A percentile compares a stretch with the other conserved stretches of the same genome.
Conservation (phyloP, 257 asterid species). For the Penstemon davidsonii region DNA sequence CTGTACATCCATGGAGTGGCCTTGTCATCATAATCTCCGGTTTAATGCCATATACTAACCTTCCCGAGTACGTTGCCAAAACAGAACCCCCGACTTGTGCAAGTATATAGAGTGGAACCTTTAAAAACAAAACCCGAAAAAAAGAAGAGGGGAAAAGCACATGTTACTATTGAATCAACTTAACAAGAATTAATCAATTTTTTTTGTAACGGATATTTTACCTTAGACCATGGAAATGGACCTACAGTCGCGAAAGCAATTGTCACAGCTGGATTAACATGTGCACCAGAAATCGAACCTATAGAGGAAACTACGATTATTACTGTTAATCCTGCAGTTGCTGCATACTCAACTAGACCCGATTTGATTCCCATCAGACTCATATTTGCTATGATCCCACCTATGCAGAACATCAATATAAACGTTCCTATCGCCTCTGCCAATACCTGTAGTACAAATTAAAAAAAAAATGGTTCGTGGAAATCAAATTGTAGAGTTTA, state of each 20-base stretch:
- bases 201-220: conserved; percentile 21
- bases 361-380: conserved; percentile 45
- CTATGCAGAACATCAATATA: conserved; percentile 63
- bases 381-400: conserved; percentile 71
- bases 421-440: conserved; percentile 83
- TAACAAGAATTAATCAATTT: not conserved
- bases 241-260: conserved; percentile 74
- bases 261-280: conserved; percentile 83
- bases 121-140: not conserved
- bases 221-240: conserved; percentile 82
- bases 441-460: conserved; percentile 45
- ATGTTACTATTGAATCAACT: not conserved
- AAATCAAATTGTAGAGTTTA: not conserved
- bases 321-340: conserved; percentile 76
- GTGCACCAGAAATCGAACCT: conserved; percentile 90
- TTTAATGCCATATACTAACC: conserved; percentile 51
- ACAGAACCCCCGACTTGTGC: conserved; percentile 82
- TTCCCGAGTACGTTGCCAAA: conserved; percentile 58
- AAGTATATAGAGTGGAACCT: conserved; percentile 69
- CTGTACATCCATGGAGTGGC: conserved; percentile 58
- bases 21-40: conserved; percentile 62
- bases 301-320: conserved; percentile 59
- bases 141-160: not conserved
- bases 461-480: not conserved
- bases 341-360: conserved; percentile 75